Base-by-base conservation (phyloP, 2,329 filamentous ascomycete genomes). In the Ilyonectria mors-panacis region DNA sequence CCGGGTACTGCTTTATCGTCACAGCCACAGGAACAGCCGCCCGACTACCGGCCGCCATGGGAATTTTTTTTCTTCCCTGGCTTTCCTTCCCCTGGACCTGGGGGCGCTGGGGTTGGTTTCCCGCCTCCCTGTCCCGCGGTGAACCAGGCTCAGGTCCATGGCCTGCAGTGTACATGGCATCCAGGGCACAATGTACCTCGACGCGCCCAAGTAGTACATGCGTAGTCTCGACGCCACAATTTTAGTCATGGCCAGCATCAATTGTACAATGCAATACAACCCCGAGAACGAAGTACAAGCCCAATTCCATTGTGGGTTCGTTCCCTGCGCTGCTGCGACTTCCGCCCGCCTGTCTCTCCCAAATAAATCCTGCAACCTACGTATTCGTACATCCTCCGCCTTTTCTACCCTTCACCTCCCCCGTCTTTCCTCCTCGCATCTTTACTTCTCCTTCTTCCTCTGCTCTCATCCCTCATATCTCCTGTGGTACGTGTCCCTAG, bases 341-440 rank as follows among this genome's bases (percentile, higher is more conserved):
- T 65, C 63, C 63, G 62, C 48, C 42, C 55, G 55, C 56, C 57
- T 67, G 70, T 67, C 55, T 61, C 67, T 66, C 61, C 19, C 50
- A 35, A 23, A 66, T 65, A 72, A 71, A 70, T 68, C 71, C 66
- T 69, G 66, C 69, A 62, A 63, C 47, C 66, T 64, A 71, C 74
- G 71, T 75, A 78, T 77, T 77, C 76, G 72, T 68, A 76, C 74
- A 68, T 70, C 69, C 74, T 71, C 71, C 73, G 72, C 73, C 69
- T 77, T 70, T 73, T 75, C 65, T 73, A 69, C 60, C 68, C 74
- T 74, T 74, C 74, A 74, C 74, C 72, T 77, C 74, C 72, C 70
- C 70, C 68, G 65, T 72, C 58, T 65, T 65, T 73, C 66, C 74
- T 71, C 64, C 65, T 62, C 71, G 71, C 71, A 66, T 55, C 62